These are phyloP conservation scores for Celoporthe dispersa DNA, from an alignment of 2,329 filamentous ascomycete species.

Conservation along the genomic window DNA sequence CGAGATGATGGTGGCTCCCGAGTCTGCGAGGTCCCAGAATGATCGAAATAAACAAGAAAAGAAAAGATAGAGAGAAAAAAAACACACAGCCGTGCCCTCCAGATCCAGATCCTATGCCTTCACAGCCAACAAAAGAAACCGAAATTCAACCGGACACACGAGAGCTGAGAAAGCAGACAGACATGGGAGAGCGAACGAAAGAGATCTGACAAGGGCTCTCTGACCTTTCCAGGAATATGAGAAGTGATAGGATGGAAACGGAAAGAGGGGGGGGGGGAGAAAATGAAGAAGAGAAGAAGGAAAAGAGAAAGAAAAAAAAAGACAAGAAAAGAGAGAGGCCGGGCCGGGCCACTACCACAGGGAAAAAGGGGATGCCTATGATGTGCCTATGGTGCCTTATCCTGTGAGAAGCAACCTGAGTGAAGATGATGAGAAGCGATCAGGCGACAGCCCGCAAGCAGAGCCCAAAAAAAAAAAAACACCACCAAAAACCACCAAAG, in stretches of 20 bases:
- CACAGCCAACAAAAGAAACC: not conserved
- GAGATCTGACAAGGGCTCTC: not conserved
- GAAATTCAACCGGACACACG: constrained; percentile 1
- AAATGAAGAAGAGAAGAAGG: not conserved
- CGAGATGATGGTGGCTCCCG: not conserved
- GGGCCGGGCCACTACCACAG: not conserved
- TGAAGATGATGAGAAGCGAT: not conserved
- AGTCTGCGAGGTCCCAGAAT: not conserved
- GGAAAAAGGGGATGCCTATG: not conserved
- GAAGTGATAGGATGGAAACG: not conserved
- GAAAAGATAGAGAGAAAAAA: not conserved
- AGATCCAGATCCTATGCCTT: not conserved
- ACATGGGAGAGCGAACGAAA: not conserved
- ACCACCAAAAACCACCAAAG: not conserved
- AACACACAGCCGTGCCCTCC: not conserved
- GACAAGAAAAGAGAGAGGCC: not conserved
- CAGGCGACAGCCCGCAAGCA: not conserved
- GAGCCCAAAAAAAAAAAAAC: not conserved
- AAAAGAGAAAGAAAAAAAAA: not conserved
- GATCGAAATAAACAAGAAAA: not conserved
- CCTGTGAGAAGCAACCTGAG: not conserved
- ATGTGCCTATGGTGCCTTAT: not conserved
- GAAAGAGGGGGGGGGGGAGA: not conserved
- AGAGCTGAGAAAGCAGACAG: not conserved
- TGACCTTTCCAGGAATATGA: not conserved